These are phyloP conservation scores for Trichoderma sp. DNA, from an alignment of 2,329 filamentous ascomycete genomes.

Conservation along the genomic window DNA sequence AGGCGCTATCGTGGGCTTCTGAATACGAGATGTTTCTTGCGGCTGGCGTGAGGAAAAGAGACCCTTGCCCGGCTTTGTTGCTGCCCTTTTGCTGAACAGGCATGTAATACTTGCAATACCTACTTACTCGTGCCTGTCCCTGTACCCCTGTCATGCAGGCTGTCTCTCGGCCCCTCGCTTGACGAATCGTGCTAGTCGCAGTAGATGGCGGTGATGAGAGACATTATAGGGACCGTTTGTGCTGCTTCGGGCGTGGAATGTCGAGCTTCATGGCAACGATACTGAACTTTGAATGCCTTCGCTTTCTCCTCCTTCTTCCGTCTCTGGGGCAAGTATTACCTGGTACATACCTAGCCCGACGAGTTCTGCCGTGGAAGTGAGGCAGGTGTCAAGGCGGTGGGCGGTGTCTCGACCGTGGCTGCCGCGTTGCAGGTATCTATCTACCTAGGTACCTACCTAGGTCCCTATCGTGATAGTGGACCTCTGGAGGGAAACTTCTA, in stretches of 20 bases:
- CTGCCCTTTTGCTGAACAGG: conserved; percentile 18
- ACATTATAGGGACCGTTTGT: not conserved
- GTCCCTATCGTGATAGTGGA: conserved; percentile 6
- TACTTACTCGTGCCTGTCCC: too few species aligned
- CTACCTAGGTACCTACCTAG: too few species aligned
- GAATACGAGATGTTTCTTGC: conserved; percentile 19
- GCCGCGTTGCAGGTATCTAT: not conserved
- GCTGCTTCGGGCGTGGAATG: not conserved
- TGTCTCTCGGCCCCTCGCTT: conserved; percentile 23
- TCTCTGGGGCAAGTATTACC: not conserved
- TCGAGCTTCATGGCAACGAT: not conserved
- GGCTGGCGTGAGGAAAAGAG: conserved; percentile 6
- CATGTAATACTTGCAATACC: too few species aligned
- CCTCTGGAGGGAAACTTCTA: not conserved
- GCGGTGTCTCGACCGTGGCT: not conserved
- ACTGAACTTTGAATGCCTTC: not conserved
- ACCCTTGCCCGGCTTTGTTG: conserved; percentile 17
- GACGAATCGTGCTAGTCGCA: not conserved
- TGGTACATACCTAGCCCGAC: not conserved
- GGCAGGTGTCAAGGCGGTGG: conserved; percentile 6
- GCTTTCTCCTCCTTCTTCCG: not conserved
- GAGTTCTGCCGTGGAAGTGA: not conserved
- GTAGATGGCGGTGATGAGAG: not conserved
- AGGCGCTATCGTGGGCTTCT: conserved; percentile 15
- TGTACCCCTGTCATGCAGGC: not conserved